Conservation (phyloP, 352 stramenopile genomes). For the Phytophthora boehmeriae region DNA sequence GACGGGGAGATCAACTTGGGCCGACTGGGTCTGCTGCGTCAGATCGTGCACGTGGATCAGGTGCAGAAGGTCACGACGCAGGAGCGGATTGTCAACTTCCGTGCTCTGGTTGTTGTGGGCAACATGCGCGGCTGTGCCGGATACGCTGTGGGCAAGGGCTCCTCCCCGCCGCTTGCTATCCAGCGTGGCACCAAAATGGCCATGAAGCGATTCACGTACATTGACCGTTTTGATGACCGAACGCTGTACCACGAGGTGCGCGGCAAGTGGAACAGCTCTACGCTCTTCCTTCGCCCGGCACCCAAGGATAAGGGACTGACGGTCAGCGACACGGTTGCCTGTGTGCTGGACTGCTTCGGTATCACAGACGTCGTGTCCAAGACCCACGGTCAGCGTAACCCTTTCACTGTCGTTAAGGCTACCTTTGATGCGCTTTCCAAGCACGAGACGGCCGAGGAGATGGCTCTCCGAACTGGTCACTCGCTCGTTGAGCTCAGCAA, state of each 20-base stretch:
- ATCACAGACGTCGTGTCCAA: conserved; percentile 94
- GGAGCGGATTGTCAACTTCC: conserved; percentile 93
- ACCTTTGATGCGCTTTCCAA: conserved; percentile 95
- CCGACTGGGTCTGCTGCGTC: conserved; percentile 67
- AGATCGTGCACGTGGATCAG: conserved; percentile 86
- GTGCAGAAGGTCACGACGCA: conserved; percentile 91
- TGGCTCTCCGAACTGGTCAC: conserved; percentile 93
- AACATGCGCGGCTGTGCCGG: conserved; percentile 93
- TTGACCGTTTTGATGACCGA: conserved; percentile 93
- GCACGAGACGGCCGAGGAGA: conserved; percentile 94
- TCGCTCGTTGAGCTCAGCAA: conserved; percentile 84
- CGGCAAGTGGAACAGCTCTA: conserved; percentile 96
- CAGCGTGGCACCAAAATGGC: conserved; percentile 88
- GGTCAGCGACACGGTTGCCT: conserved; percentile 82
- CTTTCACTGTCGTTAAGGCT: conserved; percentile 94
- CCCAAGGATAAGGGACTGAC: conserved; percentile 75
- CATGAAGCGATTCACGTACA: conserved; percentile 95
- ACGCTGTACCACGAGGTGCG: conserved; percentile 92
- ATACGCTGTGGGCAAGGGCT: conserved; percentile 93
- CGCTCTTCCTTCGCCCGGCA: conserved; percentile 86
- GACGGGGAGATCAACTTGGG: conserved; percentile 70
- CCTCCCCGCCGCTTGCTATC: conserved; percentile 88
- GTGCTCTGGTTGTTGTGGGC: conserved; percentile 92
- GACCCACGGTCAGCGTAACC: conserved; percentile 93
- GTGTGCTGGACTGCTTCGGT: conserved; percentile 90